Base-by-base conservation (phyloP, 2,329 filamentous ascomycete species). In the Parastagonospora avenae region DNA sequence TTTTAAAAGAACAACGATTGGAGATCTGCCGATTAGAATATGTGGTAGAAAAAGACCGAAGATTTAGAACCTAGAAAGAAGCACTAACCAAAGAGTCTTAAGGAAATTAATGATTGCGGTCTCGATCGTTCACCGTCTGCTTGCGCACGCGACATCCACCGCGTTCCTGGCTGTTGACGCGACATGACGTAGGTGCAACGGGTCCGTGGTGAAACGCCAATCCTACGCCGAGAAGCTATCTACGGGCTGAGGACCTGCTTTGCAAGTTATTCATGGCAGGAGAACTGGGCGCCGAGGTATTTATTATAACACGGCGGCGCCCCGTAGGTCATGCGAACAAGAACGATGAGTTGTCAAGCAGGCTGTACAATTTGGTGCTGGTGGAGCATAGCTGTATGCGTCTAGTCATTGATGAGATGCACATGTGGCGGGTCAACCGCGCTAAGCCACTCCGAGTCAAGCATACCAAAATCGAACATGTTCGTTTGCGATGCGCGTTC, bases 101-200 rank as follows among this genome's bases (percentile, higher is more conserved):
- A 42, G 38, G 10, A 29, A 38, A 37, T 0, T 0, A 4, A 28
- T 16, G 24, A 36, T 16, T 16, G 11, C 27, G 19, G n/a, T 38
- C 27, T 46, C 8, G 10, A 8, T 27, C 31, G 19, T 37, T 8
- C 32, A 8, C 16, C 11, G 3, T 16, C 37, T 11, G 12, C 31
- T 29, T 32, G 33, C 31, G 16, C 52, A 54, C 52, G 52, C 43
- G 52, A 54, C 52, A 41, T 19, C 16, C 24, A 35, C 36, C 52
- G 42, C 43, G 46, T 44, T 50, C 51, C 47, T 50, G 50, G 27
- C 29, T 15, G 45, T 44, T 46, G 28, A 37, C 36, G 42, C 51
- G 10, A 4, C 29, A 39, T 54, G 52, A 55, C 41, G 52, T 55
- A 42, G 40, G 30, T 28, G 38, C 33, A 19, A 39, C 40, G 42